Conservation (phyloP, 2,329 filamentous ascomycete species). For the Fusarium succisae region DNA sequence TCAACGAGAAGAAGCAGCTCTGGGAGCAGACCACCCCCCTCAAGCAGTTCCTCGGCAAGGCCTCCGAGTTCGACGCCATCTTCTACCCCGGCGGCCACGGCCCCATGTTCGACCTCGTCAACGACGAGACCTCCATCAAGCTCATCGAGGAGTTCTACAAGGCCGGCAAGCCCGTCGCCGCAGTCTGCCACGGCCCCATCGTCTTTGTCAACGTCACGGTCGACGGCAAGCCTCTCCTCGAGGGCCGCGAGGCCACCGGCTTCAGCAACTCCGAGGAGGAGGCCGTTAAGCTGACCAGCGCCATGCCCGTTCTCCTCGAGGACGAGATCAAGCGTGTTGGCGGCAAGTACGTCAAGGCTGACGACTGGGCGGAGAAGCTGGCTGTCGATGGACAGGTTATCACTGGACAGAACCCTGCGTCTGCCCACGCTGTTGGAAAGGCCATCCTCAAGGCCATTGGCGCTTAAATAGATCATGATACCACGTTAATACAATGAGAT, state of each 20-base stretch:
- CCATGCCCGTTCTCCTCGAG: constrained; percentile 69
- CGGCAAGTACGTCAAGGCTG: constrained; percentile 66
- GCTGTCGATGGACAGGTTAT: constrained; percentile 62
- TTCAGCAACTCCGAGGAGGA: constrained; percentile 69
- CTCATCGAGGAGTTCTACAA: constrained; percentile 71
- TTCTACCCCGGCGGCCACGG: constrained; percentile 67
- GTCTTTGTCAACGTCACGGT: constrained; percentile 68
- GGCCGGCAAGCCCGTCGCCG: constrained; percentile 69
- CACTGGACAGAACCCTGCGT: constrained; percentile 67
- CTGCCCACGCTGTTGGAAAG: constrained; percentile 60
- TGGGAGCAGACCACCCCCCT: constrained; percentile 73
- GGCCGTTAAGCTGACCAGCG: constrained; percentile 57
- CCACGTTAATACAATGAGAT: not conserved
- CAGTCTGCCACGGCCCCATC: constrained; percentile 76
- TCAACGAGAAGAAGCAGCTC: constrained; percentile 63
- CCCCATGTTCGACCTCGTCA: constrained; percentile 74
- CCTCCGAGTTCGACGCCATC: constrained; percentile 69
- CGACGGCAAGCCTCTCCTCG: constrained; percentile 63
- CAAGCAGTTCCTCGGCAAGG: constrained; percentile 63
- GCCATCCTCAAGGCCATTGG: constrained; percentile 59
- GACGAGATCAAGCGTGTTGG: constrained; percentile 61
- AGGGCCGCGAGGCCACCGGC: constrained; percentile 67
- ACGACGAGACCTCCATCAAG: constrained; percentile 64
- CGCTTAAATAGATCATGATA: constrained; percentile 14
- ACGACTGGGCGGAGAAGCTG: constrained; percentile 60